Evolutionary conservation across 176 grass and related monocot genomes (phyloP).

Genomic region (Tillandsia leiboldiana): DNA sequence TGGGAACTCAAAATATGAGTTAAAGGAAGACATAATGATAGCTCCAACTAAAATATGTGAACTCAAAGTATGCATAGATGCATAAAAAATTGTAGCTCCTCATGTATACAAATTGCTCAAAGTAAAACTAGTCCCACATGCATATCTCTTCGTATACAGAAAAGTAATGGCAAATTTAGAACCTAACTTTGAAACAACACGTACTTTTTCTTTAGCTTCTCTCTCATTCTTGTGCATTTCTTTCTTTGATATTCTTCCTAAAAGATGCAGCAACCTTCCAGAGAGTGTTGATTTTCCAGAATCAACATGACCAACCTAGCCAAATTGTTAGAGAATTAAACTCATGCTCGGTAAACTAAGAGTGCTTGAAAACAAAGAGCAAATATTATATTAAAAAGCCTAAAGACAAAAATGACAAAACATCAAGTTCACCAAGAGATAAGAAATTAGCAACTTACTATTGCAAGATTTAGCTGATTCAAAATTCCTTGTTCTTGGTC

Average conservation of each 20-base stretch:
- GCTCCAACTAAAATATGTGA: neutral
- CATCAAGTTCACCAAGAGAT: conserved; percentile 1
- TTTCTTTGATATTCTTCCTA: conserved; percentile 89
- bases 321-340: conserved; percentile 27
- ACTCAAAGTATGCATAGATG: neutral
- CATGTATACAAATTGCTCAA: neutral
- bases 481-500: conserved; percentile 35
- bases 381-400: conserved; percentile 11
- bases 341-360: conserved; percentile 6
- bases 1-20: conserved; percentile 12
- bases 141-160: neutral
- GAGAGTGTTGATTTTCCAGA: conserved; percentile 96
- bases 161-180: neutral
- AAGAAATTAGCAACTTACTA: conserved; percentile 58
- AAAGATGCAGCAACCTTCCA: conserved; percentile 83
- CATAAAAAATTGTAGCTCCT: neutral
- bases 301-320: conserved; percentile 95
- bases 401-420: conserved; percentile 11
- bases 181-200: neutral
- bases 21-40: conserved; percentile 1
- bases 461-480: conserved; percentile 93
- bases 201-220: conserved; percentile 86
- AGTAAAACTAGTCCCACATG: neutral
- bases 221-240: conserved; percentile 98
- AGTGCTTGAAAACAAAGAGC: conserved; percentile 3